A percentile compares a stretch with the other conserved stretches of the same genome.
These are phyloP conservation scores for Penicillium sp. DNA, from an alignment of 2,329 filamentous ascomycete species.

Conservation along the genomic window DNA sequence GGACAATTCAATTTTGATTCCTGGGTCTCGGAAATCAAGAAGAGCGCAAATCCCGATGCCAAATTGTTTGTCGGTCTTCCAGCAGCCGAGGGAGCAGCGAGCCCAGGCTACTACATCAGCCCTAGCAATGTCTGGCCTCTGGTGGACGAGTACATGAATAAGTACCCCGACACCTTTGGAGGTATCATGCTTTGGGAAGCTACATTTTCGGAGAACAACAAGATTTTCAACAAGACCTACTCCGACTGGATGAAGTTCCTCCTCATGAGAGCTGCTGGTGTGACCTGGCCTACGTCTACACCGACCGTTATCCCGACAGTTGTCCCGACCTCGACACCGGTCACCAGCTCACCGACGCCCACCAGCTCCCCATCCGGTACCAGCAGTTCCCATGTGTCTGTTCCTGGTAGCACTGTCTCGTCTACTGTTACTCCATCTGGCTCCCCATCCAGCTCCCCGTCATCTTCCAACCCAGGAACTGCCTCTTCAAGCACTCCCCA, in stretches of 20 bases:
- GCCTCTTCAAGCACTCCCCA: constrained; percentile 2
- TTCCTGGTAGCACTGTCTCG: background rate
- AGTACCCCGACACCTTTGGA: constrained; percentile 47
- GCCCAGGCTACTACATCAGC: constrained; percentile 44
- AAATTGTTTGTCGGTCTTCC: constrained; percentile 55
- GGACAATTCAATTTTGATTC: constrained; percentile 45
- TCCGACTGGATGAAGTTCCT: constrained; percentile 48
- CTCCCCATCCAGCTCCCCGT: constrained; percentile 6
- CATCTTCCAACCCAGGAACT: background rate
- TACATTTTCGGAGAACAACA: constrained; percentile 46
- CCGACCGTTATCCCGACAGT: background rate
- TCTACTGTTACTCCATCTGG: background rate
- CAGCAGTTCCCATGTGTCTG: too few species aligned
- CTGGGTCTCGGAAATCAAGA: constrained; percentile 42
- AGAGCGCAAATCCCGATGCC: constrained; percentile 39
- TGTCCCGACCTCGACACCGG: too few species aligned
- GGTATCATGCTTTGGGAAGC: constrained; percentile 60
- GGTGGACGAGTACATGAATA: constrained; percentile 40
- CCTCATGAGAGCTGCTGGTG: constrained; percentile 21
- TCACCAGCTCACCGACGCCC: too few species aligned
- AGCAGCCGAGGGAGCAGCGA: constrained; percentile 30
- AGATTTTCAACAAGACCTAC: constrained; percentile 42
- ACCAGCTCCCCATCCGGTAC: too few species aligned
- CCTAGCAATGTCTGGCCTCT: constrained; percentile 46
- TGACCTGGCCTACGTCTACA: constrained; percentile 3